A percentile compares a stretch with the other conserved stretches of the same genome.
Conservation (phyloP, 1,284 basidiomycete species). For the Trichosporon sp. region DNA sequence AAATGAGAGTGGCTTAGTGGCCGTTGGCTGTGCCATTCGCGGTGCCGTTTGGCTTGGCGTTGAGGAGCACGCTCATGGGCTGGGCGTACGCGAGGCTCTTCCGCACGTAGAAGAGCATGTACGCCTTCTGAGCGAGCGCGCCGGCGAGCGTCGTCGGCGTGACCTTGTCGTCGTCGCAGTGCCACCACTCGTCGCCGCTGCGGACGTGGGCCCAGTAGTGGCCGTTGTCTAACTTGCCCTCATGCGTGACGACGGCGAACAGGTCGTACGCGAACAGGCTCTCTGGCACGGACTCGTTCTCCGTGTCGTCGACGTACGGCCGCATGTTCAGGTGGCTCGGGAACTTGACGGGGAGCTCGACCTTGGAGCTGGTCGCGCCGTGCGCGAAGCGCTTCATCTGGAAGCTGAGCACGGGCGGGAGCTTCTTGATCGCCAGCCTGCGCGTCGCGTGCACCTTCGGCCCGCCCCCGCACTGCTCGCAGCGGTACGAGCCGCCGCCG, state of each 20-base stretch:
- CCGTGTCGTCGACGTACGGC: conserved; percentile 60
- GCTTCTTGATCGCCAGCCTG: conserved; percentile 72
- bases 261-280: conserved; percentile 84
- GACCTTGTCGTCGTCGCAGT: conserved; percentile 90
- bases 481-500: conserved; percentile 47
- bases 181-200: conserved; percentile 68
- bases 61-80: conserved; percentile 21
- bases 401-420: conserved; percentile 87
- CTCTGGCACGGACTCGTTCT: conserved; percentile 50
- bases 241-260: conserved; percentile 90
- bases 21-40: conserved; percentile 11
- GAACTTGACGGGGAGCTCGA: conserved; percentile 78
- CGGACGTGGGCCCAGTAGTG: conserved; percentile 61
- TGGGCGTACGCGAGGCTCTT: conserved; percentile 67
- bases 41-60: conserved; percentile 4
- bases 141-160: conserved; percentile 62
- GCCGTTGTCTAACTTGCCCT: conserved; percentile 89
- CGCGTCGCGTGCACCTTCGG: conserved; percentile 59
- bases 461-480: conserved; percentile 44
- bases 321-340: conserved; percentile 82
- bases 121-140: conserved; percentile 67
- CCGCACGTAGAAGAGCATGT: conserved; percentile 92
- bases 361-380: conserved; percentile 71
- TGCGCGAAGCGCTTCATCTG: conserved; percentile 98
- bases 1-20: neutral